Base-by-base conservation (phyloP, 1,284 basidiomycete genomes). In the Microbotryum scabiosae region DNA sequence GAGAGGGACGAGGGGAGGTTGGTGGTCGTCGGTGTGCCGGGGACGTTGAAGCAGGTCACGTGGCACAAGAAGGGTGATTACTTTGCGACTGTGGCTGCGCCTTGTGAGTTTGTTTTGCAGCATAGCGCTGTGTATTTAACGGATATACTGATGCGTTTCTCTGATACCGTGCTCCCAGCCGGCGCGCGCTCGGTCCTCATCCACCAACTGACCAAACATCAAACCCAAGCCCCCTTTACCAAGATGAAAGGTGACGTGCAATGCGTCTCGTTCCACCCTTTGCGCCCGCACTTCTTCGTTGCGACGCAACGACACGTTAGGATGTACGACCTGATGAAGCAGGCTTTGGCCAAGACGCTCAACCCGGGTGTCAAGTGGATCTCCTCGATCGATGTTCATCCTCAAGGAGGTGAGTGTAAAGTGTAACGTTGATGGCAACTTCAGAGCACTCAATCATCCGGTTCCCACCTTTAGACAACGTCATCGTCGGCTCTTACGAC, bases 11-110 rank as follows among this genome's bases (percentile, higher is more conserved):
- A 75, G 25, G 81, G 81, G 30, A 76, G 82, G 26, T 73, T 81
- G 61, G 74, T 80, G 44, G 74, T 76, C 60, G 70, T 81, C 57
- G 76, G 77, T 59, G 76, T 80, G 1, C 88, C 90, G 20, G 90
- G 89, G 8, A 79, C 87, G 51, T 83, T 87, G 10, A 88, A 85
- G 73, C 89, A 96, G 72, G 81, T 97, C 18, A 77, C 86, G 44
- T 98, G 93, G 92, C 96, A 99, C 76, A 81, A 86, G 64, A 85
- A 87, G 72, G 96, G 96, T 56, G 96, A 99, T 76, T 99, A 99
- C 74, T 81, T 98, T 69, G 85, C 94, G 57, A 92, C 89, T 54
- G 91, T 98, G 60, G 72, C 79, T 2, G 64, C 72, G 14, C 78
- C 79, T 56, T 77, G 76, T 74, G 68, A 54, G 59, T 53, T 36